Conservation (phyloP, 148 eudicot species). For the Silene conica region DNA sequence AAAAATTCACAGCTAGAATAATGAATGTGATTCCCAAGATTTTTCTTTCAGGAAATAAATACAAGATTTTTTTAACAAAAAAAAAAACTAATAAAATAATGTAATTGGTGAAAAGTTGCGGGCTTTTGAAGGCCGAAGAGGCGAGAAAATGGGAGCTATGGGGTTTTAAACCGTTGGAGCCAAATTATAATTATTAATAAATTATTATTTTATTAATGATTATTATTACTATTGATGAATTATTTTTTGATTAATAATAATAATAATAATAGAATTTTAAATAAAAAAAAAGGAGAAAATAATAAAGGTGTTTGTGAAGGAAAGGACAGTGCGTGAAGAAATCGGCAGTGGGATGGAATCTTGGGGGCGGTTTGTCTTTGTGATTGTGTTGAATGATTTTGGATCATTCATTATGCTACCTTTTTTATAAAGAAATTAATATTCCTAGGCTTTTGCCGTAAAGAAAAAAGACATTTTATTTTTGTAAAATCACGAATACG, state of each 20-base stretch:
- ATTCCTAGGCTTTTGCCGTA: too few relatives aligned
- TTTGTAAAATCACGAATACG: too few relatives aligned
- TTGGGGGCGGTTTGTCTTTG: conserved; percentile 4
- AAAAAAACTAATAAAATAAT: neutral
- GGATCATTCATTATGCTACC: neutral
- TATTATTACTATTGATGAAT: neutral
- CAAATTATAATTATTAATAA: too few relatives aligned
- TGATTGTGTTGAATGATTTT: neutral
- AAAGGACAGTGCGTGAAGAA: conserved; percentile 7
- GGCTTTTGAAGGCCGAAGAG: conserved; percentile 18
- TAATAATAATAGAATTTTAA: too few relatives aligned
- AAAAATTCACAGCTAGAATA: neutral
- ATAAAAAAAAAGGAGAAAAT: neutral
- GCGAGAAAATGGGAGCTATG: conserved; percentile 4
- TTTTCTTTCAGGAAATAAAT: neutral
- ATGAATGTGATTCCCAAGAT: conserved; percentile 15
- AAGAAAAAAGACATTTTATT: too few relatives aligned
- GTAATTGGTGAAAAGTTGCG: neutral
- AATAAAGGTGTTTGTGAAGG: neutral
- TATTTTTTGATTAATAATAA: neutral
- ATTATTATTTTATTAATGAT: neutral
- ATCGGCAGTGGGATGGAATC: conserved; percentile 12
- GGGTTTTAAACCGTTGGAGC: conserved; percentile 12
- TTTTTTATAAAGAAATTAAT: too few relatives aligned
- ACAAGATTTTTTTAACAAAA: neutral